Base-by-base conservation (phyloP, 2,329 filamentous ascomycete genomes). In the Aspergillus spinulosporus region DNA sequence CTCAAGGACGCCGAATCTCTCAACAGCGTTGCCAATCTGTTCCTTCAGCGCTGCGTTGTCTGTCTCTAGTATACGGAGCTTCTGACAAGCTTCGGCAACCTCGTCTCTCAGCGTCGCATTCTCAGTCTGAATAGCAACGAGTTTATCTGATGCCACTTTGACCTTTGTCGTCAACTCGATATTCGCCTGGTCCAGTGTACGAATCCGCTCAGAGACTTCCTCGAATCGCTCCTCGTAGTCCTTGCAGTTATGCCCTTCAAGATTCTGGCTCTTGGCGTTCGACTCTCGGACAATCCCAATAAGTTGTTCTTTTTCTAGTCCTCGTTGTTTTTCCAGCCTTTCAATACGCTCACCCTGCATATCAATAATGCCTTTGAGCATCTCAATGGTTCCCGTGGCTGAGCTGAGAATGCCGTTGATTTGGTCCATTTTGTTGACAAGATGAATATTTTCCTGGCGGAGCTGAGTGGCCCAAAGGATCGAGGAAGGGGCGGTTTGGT, bases 381-480 rank as follows among this genome's bases (percentile, higher is more conserved):
- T 26, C 4, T 44, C 37, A 5, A 63, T 48, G 3, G 58, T 57
- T 3, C 36, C 42, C 2, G 26, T 54, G n/a, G 62, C 49, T 7
- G 49, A 51, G 34, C 52, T 32, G 49, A 64, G 56, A 2, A 57
- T 40, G 1, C 51, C 12, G 31, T 66, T 64, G 3, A 68, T 52
- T 36, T 47, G 58, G 5, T 66, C 59, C 45, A 74, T 57, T 28
- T 66, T 64, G 9, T 66, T 57, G 14, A 67, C 59, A 6, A 74
- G 64, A 31, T 66, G 64, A 43, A 68, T 63, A 56, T 74, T 69
- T 56, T 74, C 70, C 15, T 71, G 72, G 14, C 69, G 71, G n/a
- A 75, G 64, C 49, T 75, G 67, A 59, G 74, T 67, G 4, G 69
- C 71, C 73, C 72, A 75, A 48, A 76, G 71, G 28, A 75, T 63